Base-by-base conservation (phyloP, 2,329 filamentous ascomycete genomes). In the Claviceps digitariae region DNA sequence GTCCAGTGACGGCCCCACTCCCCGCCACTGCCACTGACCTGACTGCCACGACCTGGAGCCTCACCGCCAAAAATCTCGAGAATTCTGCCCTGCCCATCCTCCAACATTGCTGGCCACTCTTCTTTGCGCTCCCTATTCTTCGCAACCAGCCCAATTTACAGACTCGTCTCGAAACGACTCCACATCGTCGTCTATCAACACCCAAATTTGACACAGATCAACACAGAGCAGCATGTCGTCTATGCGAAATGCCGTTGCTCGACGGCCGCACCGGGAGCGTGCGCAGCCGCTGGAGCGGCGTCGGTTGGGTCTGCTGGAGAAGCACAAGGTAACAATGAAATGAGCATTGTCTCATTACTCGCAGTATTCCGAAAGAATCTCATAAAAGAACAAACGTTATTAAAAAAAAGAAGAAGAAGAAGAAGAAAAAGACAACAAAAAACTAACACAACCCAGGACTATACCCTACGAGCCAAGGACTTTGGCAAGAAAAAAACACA, bases 271-370 rank as follows among this genome's bases (percentile, higher is more conserved):
- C 71, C 81, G 84, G 61, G 93, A 97, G 76, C 85, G 93, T 62
- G 87, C 87, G 38, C 93, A 97, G 69, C 87, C 90, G 43, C 70
- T 81, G 58, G 87, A 90, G 66, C 87, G 93, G 52, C 75, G 84
- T 59, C 88, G 88, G 74, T 89, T 90, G 71, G 93, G 93, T 58
- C 79, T 97, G 23, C 83, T 97, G 57, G 93, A 97, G 69, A 97
- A 98, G 73, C 87, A 93, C 77, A 96, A 96, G 74, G 84, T 84
- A 64, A 44, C 65, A 2, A 45, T 13, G 15, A 27, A 9, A 2
- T 6, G 10, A 3, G 5, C 36, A 38, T 38, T 6, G 15, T 9
- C 34, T 36, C 2, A n/a, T 36, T 38, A n/a, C 36, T 7, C 12
- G 17, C 21, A 1, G 13, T 45, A 21, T 2, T 21, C 4, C 15